phyloP scores from a whole-genome alignment of 208 protist genomes.

The Leishmania mexicana region DNA sequence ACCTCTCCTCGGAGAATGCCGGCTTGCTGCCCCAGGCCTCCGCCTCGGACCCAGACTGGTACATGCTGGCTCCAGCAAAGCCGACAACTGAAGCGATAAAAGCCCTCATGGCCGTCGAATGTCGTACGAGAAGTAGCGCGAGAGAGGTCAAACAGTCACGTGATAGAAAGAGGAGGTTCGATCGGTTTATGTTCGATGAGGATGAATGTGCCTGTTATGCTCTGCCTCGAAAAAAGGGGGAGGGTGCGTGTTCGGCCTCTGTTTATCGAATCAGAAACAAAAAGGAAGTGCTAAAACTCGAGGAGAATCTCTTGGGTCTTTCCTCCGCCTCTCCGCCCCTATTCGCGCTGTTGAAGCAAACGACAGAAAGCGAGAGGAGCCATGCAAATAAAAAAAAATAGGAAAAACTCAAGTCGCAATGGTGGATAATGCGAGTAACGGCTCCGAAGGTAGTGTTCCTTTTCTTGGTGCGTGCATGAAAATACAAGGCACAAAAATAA shows the following conservation, averaged over 20 bases:
- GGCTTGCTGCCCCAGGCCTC: slow-evolving; percentile 34
- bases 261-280: neutral
- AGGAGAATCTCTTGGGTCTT: neutral
- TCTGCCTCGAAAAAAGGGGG: neutral
- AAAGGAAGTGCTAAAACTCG: neutral
- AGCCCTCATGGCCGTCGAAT: slow-evolving; percentile 41
- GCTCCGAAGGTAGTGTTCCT: neutral
- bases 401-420: neutral
- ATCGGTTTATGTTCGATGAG: neutral
- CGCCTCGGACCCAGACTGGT: slow-evolving; percentile 25
- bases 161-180: neutral
- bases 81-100: slow-evolving; percentile 38
- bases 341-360: no score
- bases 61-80: slow-evolving; percentile 38
- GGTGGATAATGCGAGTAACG: neutral
- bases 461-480: neutral
- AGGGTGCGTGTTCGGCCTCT: no score
- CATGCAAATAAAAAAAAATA: neutral
- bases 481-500: neutral
- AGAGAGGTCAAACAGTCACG: neutral
- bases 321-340: neutral
- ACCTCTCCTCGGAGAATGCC: slow-evolving; percentile 67
- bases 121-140: neutral
- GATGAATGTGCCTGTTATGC: neutral
- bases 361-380: no score